Evolutionary conservation across 176 grass and related monocot species (phyloP).

Genomic region (Olyra latifolia): DNA sequence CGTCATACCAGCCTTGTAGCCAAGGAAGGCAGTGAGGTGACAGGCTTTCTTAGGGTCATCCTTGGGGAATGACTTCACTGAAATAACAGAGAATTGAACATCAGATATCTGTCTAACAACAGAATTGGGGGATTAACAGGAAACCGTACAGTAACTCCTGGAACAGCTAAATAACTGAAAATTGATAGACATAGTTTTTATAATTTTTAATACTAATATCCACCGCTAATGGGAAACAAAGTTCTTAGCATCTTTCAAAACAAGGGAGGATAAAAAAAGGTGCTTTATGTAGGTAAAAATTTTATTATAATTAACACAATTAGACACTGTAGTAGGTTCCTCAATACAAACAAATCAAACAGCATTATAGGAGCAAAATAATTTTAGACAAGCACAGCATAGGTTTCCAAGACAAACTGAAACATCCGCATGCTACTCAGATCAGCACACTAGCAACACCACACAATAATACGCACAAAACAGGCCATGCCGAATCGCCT

Average conservation of each 20-base stretch:
- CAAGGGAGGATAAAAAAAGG: not conserved
- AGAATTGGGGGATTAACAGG: too few species aligned
- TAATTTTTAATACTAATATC: not conserved
- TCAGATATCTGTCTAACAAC: not conserved
- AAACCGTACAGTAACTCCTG: not conserved
- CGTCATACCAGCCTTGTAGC: constrained; percentile 98
- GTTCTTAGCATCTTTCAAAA: not conserved
- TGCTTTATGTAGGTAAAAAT: not conserved
- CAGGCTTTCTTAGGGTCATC: constrained; percentile 65
- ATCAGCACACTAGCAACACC: too few species aligned
- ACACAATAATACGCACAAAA: too few species aligned
- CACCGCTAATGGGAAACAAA: not conserved
- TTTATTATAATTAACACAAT: not conserved
- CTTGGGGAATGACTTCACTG: constrained; percentile 91
- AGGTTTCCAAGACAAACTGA: not conserved
- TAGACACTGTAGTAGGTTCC: too few species aligned
- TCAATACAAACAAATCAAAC: not conserved
- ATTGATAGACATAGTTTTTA: not conserved
- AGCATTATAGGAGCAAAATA: not conserved
- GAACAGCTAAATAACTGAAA: not conserved
- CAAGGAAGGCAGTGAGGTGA: constrained; percentile 89
- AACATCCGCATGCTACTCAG: not conserved
- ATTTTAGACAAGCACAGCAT: not conserved
- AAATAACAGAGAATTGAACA: not conserved
- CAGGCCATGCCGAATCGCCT: not conserved